A percentile compares a stretch with the other conserved stretches of the same genome.
phyloP scores from a whole-genome alignment of 192 early-diverging fungal genomes.

The Coemansia sp. region DNA sequence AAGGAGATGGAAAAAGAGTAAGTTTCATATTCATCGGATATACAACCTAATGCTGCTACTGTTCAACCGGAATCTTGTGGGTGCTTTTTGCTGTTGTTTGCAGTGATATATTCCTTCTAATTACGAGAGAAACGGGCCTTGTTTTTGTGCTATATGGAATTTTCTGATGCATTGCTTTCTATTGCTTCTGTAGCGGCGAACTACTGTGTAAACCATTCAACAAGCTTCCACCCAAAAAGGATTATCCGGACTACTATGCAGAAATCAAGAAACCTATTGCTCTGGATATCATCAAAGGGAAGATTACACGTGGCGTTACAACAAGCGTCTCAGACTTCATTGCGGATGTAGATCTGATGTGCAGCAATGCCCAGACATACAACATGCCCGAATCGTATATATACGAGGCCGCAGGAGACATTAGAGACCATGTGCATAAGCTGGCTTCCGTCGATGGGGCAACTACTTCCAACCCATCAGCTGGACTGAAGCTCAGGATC shows the following conservation, averaged over 20 bases:
- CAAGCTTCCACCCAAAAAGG: conserved; percentile 67
- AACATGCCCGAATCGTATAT: conserved; percentile 64
- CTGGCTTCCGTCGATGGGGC: conserved; percentile 21
- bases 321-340: conserved; percentile 63
- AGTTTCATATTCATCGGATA: conserved; percentile 6
- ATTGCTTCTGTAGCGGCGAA: conserved; percentile 41
- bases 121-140: too few relatives aligned
- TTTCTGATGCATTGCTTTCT: background rate
- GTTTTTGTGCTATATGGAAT: background rate
- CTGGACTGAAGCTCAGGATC: conserved; percentile 31
- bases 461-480: background rate
- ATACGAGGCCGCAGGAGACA: conserved; percentile 46
- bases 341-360: conserved; percentile 84
- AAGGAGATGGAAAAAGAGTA: conserved; percentile 55
- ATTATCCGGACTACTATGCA: conserved; percentile 90
- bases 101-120: background rate
- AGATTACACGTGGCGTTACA: conserved; percentile 72
- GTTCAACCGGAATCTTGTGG: background rate
- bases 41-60: background rate
- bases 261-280: conserved; percentile 88
- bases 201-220: conserved; percentile 43
- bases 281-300: conserved; percentile 81
- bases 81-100: background rate
- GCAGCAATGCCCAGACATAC: conserved; percentile 86
- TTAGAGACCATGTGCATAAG: conserved; percentile 24